These are phyloP conservation scores for Cryptosporidium sp. DNA, from an alignment of 169 alveolate genomes.

Conservation along the genomic window DNA sequence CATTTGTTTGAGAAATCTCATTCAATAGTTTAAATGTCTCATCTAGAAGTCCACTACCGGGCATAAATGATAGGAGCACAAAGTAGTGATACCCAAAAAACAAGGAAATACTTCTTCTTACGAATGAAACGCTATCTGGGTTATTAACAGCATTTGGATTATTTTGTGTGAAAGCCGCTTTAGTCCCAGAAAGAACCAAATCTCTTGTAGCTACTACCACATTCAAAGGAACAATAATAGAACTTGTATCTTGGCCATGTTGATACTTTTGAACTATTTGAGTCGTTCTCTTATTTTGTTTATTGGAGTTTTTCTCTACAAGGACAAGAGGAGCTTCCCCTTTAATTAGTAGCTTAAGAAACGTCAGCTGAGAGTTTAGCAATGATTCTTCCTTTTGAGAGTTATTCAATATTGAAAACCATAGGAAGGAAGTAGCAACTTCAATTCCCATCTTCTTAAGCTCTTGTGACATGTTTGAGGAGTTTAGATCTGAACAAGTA, in stretches of 20 bases:
- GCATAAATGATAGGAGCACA: slow-evolving; percentile 10
- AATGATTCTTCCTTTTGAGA: neutral
- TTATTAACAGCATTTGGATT: neutral
- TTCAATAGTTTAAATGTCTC: slow-evolving; percentile 35
- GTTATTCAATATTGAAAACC: slow-evolving; percentile 46
- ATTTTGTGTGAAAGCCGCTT: slow-evolving; percentile 26
- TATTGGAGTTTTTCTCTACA: neutral
- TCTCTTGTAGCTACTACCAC: slow-evolving; percentile 14
- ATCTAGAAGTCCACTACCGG: slow-evolving; percentile 43
- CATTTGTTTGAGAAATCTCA: slow-evolving; percentile 16
- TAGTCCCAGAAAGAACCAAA: slow-evolving; percentile 68
- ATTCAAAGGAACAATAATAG: slow-evolving; percentile 9
- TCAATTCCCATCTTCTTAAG: slow-evolving; percentile 30
- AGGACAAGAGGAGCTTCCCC: slow-evolving; percentile 36
- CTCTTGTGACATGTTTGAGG: slow-evolving; percentile 13
- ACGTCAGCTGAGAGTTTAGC: slow-evolving; percentile 22
- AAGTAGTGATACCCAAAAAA: slow-evolving; percentile 66
- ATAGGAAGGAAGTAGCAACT: slow-evolving; percentile 25
- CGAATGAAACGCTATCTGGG: slow-evolving; percentile 2
- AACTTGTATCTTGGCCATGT: slow-evolving; percentile 3
- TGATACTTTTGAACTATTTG: neutral
- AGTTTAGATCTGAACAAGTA: neutral
- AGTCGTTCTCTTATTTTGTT: neutral
- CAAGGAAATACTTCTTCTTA: slow-evolving; percentile 26
- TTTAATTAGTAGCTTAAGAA: slow-evolving; percentile 11